A percentile compares a stretch with the other conserved stretches of the same genome.
These are phyloP conservation scores for Yarrowia sp. DNA, from an alignment of 805 yeast species.

Conservation along the genomic window DNA sequence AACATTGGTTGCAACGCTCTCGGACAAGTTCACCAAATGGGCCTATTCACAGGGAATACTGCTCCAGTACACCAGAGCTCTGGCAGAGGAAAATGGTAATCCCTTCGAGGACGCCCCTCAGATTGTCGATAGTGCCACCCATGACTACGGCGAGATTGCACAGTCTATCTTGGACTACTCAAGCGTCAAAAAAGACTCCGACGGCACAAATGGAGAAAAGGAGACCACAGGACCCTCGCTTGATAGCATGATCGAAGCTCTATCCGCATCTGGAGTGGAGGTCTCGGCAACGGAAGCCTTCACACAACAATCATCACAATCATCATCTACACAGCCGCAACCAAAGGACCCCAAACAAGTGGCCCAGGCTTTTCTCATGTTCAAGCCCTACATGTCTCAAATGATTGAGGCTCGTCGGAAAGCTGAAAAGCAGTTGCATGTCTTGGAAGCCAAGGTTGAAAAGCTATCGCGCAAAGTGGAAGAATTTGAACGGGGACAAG, in stretches of 20 bases:
- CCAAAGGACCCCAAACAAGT: conserved; percentile 34
- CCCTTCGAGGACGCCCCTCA: conserved; percentile 9
- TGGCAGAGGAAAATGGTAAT: neutral
- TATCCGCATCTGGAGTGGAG: conserved; percentile 31
- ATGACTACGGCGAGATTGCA: conserved; percentile 1
- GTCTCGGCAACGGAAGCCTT: conserved; percentile 9
- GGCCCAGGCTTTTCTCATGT: conserved; percentile 36
- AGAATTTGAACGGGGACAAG: neutral
- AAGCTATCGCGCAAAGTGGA: neutral
- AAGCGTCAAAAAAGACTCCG: neutral
- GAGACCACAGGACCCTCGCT: conserved; percentile 15
- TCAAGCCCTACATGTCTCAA: conserved; percentile 39
- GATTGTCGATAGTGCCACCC: neutral
- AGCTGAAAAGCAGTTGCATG: conserved; percentile 5
- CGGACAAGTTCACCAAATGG: conserved; percentile 29
- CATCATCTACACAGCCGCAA: conserved; percentile 4
- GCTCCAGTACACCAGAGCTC: conserved; percentile 12
- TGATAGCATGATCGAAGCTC: conserved; percentile 35
- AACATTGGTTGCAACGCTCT: neutral
- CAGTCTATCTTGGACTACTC: neutral
- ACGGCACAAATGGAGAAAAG: neutral
- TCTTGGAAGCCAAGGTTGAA: neutral
- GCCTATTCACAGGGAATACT: conserved; percentile 15
- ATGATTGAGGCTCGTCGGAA: conserved; percentile 32
- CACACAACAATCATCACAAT: neutral